These are phyloP conservation scores for Phytophthora cryptogea DNA, from an alignment of 352 stramenopile genomes.

Conservation along the genomic window DNA sequence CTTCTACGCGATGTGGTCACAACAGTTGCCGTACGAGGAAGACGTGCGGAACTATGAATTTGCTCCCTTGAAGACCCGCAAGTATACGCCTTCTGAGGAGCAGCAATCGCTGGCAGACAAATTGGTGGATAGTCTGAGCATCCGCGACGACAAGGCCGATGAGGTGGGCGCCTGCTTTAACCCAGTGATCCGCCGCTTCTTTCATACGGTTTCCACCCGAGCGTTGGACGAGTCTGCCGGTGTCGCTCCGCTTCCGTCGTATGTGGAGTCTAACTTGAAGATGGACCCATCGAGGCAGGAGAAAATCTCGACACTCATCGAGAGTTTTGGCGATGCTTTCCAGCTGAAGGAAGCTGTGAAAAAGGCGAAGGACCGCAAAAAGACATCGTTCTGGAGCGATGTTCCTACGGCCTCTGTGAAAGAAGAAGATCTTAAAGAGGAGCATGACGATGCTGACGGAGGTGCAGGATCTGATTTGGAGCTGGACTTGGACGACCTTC, in stretches of 20 bases:
- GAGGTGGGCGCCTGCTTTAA: conserved; percentile 73
- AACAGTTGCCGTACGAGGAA: conserved; percentile 82
- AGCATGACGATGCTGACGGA: conserved; percentile 27
- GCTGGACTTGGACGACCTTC: conserved; percentile 74
- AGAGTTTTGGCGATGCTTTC: conserved; percentile 75
- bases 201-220: conserved; percentile 59
- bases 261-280: conserved; percentile 63
- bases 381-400: conserved; percentile 85
- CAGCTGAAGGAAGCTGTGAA: conserved; percentile 78
- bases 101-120: conserved; percentile 69
- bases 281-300: conserved; percentile 56
- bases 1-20: conserved; percentile 75
- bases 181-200: conserved; percentile 74
- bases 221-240: conserved; percentile 55
- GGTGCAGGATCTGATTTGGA: conserved; percentile 59
- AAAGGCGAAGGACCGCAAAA: conserved; percentile 65
- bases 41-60: conserved; percentile 84
- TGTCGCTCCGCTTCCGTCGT: conserved; percentile 54
- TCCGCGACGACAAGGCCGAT: conserved; percentile 63
- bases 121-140: conserved; percentile 76
- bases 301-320: conserved; percentile 61
- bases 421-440: conserved; percentile 50
- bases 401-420: conserved; percentile 37
- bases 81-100: conserved; percentile 51
- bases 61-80: conserved; percentile 57